Evolutionary conservation across 2,329 filamentous ascomycete species (phyloP), one percentile per base, ranked within the genome.

Genomic region (Pestalotiopsis sp.): DNA sequence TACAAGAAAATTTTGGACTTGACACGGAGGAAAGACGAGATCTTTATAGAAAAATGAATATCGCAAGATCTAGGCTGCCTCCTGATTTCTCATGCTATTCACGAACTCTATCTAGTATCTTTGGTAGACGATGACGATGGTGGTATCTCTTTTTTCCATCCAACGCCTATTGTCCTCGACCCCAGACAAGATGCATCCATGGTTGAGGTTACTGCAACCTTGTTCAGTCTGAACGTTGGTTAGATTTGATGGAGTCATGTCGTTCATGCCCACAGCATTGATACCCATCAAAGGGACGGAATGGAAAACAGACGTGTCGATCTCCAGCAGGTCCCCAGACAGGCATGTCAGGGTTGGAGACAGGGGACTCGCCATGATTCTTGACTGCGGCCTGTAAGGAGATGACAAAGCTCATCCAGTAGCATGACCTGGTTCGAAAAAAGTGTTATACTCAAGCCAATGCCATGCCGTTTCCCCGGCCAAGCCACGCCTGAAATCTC

Each of bases 221-320:
- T 49, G 61, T 5, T 49, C 23, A 11, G 41, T 5, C n/a, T 23
- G 23, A 57, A 20, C 49, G 41, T 66, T 57, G 63, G 14, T 57
- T 23, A 66, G 63, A 66, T 66, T 66, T 66, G 63, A 66, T 58
- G 49, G 63, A 49, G 39, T 31, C 63, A 58, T 66, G 25, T 23
- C 17, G 12, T 56, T 66, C n/a, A 66, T 66, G 63, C 63, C 41
- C 63, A 12, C 14, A 36, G 36, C n/a, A 66, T 57, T 38, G 52
- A 25, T 25, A 49, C 20, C 25, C 13, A 57, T 66, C 13, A 45
- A 27, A 17, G n/a, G 36, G 13, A 57, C 63, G 20, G 5, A 57
- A 66, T n/a, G n/a, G 63, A 23, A 66, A n/a, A 56, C 27, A 20
- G 36, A 38, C 14, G 31, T 58, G 63, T 57, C 63, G 63, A 66